A percentile compares a stretch with the other conserved stretches of the same genome.
phyloP scores from a whole-genome alignment of 2,329 filamentous ascomycete genomes.

The Triangularia setosa region DNA sequence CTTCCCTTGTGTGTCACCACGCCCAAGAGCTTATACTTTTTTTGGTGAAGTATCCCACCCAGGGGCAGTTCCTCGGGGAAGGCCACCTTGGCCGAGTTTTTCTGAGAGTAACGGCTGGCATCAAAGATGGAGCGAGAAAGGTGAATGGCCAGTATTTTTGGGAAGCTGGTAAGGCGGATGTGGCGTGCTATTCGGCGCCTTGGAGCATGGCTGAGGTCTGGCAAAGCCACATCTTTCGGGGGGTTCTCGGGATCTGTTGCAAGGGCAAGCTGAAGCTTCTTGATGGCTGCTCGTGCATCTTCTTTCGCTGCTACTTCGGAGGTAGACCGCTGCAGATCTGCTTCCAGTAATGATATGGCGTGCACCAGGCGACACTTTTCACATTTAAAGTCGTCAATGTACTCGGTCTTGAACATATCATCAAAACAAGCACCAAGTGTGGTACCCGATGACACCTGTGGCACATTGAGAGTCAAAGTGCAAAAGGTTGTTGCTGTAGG shows the following conservation, averaged over 20 bases:
- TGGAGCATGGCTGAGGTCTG: conserved; percentile 69
- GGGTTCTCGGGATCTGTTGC: conserved; percentile 76
- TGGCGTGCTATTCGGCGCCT: conserved; percentile 82
- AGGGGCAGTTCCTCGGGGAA: conserved; percentile 86
- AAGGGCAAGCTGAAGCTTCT: conserved; percentile 65
- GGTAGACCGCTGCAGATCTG: conserved; percentile 53
- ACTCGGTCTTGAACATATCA: conserved; percentile 87
- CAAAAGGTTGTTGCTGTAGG: conserved; percentile 82
- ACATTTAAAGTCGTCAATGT: conserved; percentile 96
- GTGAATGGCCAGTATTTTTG: conserved; percentile 86
- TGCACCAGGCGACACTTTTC: conserved; percentile 87
- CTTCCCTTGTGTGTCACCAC: conserved; percentile 93
- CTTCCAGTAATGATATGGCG: conserved; percentile 61
- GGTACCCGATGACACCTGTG: conserved; percentile 72
- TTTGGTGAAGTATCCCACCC: conserved; percentile 72
- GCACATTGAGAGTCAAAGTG: conserved; percentile 87
- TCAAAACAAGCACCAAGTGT: conserved; percentile 87
- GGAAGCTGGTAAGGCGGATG: conserved; percentile 81
- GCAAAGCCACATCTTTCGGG: conserved; percentile 68
- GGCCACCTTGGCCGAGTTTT: conserved; percentile 90
- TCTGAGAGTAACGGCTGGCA: conserved; percentile 68
- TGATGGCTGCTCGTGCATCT: conserved; percentile 55
- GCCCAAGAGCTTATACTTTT: conserved; percentile 78
- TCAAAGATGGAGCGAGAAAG: conserved; percentile 92
- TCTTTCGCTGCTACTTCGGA: conserved; percentile 50